Conservation (phyloP, 179 eudicot genomes). For the Spergularia azorica region DNA sequence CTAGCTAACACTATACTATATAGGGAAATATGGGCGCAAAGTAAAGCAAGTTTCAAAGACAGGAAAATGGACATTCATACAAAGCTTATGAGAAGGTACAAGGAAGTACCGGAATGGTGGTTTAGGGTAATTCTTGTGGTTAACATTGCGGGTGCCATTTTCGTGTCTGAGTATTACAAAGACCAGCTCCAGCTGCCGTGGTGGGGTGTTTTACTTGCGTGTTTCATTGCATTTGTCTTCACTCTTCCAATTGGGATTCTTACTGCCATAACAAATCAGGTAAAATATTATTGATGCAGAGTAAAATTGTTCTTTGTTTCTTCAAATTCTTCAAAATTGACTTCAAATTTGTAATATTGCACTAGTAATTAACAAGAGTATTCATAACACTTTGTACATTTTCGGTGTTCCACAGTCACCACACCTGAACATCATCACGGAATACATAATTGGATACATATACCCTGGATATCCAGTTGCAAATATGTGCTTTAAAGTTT, state of each 20-base stretch:
- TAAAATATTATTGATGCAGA: too few species aligned
- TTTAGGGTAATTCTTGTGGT: conserved; percentile 74
- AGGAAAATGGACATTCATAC: conserved; percentile 84
- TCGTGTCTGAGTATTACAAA: conserved; percentile 85
- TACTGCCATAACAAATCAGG: conserved; percentile 97
- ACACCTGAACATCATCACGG: conserved; percentile 93
- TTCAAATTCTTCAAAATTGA: too few species aligned
- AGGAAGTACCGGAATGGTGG: conserved; percentile 96
- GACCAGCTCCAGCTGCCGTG: conserved; percentile 95
- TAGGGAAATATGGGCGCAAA: conserved; percentile 92
- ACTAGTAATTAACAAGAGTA: too few species aligned
- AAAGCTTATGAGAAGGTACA: conserved; percentile 76
- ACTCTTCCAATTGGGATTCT: conserved; percentile 94
- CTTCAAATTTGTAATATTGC: too few species aligned
- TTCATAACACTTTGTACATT: too few species aligned
- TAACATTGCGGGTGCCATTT: conserved; percentile 64
- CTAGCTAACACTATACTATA: too few species aligned
- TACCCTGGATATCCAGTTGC: conserved; percentile 99
- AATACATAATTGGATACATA: conserved; percentile 89
- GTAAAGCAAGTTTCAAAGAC: conserved; percentile 74
- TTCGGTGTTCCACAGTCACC: conserved; percentile 48
- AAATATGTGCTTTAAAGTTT: conserved; percentile 96
- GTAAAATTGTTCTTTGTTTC: too few species aligned
- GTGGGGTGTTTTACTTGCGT: conserved; percentile 97
- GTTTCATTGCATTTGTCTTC: conserved; percentile 77